phyloP scores from a whole-genome alignment of 2,329 filamentous ascomycete species.

The Xylariaceae sp. region DNA sequence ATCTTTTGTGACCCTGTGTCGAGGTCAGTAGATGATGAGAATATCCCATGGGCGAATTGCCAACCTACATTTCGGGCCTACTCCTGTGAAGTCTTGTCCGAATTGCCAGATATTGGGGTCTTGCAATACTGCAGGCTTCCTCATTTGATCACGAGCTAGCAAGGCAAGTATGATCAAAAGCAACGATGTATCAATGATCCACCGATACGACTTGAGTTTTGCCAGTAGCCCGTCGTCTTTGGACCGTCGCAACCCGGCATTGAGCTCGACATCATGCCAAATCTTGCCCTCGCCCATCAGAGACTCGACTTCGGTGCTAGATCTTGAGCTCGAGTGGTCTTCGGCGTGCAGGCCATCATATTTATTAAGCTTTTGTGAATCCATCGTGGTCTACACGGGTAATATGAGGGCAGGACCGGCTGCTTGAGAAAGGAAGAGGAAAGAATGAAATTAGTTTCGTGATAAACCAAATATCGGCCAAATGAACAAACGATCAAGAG shows the following conservation, averaged over 20 bases:
- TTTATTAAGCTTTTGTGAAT: conserved; percentile 26
- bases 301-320: conserved; percentile 40
- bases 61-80: conserved; percentile 35
- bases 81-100: conserved; percentile 36
- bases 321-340: conserved; percentile 34
- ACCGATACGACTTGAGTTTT: conserved; percentile 32
- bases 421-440: conserved; percentile 4
- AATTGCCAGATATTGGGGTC: conserved; percentile 32
- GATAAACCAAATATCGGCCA: no score
- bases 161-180: conserved; percentile 37
- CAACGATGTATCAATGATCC: conserved; percentile 37
- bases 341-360: conserved; percentile 32
- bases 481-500: no score
- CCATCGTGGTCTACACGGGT: conserved; percentile 17
- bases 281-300: conserved; percentile 38
- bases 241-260: conserved; percentile 20
- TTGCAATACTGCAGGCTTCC: conserved; percentile 10
- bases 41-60: no score
- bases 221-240: conserved; percentile 21
- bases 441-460: neutral
- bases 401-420: conserved; percentile 7
- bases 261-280: conserved; percentile 29
- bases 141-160: conserved; percentile 30
- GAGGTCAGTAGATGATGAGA: neutral
- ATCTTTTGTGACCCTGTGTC: conserved; percentile 34